phyloP scores from a whole-genome alignment of 345 rosid genomes.

The Citrus cavaleriei region DNA sequence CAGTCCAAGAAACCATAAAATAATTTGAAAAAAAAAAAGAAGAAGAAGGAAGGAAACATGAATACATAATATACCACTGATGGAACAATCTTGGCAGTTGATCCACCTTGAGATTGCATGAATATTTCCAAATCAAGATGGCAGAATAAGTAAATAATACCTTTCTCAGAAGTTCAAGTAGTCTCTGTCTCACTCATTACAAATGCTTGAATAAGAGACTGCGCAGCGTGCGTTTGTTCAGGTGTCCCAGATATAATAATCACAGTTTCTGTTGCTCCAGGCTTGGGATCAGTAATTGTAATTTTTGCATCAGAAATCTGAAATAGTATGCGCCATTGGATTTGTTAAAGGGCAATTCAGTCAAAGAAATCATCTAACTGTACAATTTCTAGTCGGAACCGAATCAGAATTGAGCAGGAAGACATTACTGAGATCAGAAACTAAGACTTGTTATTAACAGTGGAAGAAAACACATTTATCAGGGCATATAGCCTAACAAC shows the following conservation, averaged over 20 bases:
- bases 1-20: not conserved
- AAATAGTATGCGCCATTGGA: not conserved
- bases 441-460: not conserved
- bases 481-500: not conserved
- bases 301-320: slow-evolving; percentile 77
- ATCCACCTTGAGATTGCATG: not conserved
- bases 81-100: not conserved
- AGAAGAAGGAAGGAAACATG: too few species aligned
- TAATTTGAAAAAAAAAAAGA: not conserved
- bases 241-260: slow-evolving; percentile 77
- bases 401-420: not conserved
- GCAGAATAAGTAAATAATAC: not conserved
- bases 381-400: not conserved
- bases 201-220: slow-evolving; percentile 79
- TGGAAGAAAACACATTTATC: not conserved
- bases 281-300: slow-evolving; percentile 51
- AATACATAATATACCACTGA: not conserved
- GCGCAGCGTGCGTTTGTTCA: slow-evolving; percentile 81
- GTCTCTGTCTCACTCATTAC: slow-evolving; percentile 64
- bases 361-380: not conserved
- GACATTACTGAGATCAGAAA: not conserved
- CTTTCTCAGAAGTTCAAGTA: slow-evolving; percentile 21
- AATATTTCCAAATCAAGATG: not conserved
- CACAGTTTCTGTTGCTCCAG: slow-evolving; percentile 56
- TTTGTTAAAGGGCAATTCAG: not conserved